A percentile compares a stretch with the other conserved stretches of the same genome.
Evolutionary conservation across 768 basidiomycete species (phyloP).

Genomic region (Lanmaoa pseudosensibilis): DNA sequence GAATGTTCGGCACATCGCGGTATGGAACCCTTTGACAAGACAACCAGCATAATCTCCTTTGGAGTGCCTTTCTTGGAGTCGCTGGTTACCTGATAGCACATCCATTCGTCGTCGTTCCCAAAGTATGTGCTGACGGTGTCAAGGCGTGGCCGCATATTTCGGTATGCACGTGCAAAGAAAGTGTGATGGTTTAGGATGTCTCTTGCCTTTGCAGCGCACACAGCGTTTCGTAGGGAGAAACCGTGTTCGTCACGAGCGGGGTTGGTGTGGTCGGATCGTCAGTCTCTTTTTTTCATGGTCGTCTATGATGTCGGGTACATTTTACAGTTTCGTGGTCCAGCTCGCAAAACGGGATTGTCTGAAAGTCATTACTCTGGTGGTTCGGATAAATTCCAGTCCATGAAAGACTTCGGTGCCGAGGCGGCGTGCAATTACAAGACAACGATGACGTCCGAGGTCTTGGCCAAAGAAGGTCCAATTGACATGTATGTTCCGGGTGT

Average conservation of each 20-base stretch:
- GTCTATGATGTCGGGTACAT: too few species aligned
- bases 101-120: slow-evolving; percentile 10
- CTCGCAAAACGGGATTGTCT: slow-evolving; percentile 46
- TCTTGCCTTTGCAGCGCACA: background rate
- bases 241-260: slow-evolving; percentile 47
- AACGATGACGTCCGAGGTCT: slow-evolving; percentile 44
- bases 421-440: slow-evolving; percentile 74
- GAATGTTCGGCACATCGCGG: slow-evolving; percentile 6
- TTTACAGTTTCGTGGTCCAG: slow-evolving; percentile 43
- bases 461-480: slow-evolving; percentile 54
- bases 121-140: background rate
- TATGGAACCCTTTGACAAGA: background rate
- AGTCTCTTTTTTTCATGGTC: background rate
- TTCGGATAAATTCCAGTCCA: slow-evolving; percentile 62
- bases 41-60: slow-evolving; percentile 26
- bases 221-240: slow-evolving; percentile 39
- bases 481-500: slow-evolving; percentile 37
- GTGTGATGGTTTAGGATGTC: slow-evolving; percentile 17
- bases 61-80: slow-evolving; percentile 23
- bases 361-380: slow-evolving; percentile 72
- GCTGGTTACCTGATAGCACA: slow-evolving; percentile 22
- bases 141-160: slow-evolving; percentile 28
- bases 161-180: slow-evolving; percentile 40
- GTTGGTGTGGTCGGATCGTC: slow-evolving; percentile 55
- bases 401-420: slow-evolving; percentile 59